Percentiles rank a stretch among this genome's conserved stretches.
phyloP scores from a whole-genome alignment of 345 rosid species.

The Heritiera fomes region DNA sequence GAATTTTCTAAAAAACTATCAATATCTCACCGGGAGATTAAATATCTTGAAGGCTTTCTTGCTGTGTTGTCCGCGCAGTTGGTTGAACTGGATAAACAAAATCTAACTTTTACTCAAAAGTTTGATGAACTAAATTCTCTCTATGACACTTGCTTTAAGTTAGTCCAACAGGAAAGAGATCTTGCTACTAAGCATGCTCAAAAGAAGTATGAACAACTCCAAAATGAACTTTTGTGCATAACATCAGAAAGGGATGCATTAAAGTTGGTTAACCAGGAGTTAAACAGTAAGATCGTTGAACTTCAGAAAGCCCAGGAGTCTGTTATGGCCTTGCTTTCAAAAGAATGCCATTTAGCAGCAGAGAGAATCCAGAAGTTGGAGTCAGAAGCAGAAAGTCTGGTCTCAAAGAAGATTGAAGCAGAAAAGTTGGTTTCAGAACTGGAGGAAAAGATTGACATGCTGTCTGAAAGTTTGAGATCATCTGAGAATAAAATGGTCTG shows the following conservation, averaged over 20 bases:
- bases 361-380: conserved; percentile 60
- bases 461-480: conserved; percentile 53
- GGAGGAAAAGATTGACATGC: conserved; percentile 48
- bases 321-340: conserved; percentile 50
- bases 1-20: conserved; percentile 47
- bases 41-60: conserved; percentile 54
- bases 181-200: conserved; percentile 49
- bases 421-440: conserved; percentile 53
- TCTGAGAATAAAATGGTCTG: conserved; percentile 66
- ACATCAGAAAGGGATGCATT: conserved; percentile 57
- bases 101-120: conserved; percentile 42
- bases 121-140: conserved; percentile 58
- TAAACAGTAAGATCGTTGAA: conserved; percentile 49
- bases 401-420: conserved; percentile 55
- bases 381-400: conserved; percentile 61
- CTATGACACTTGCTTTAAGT: conserved; percentile 50
- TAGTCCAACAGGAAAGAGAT: conserved; percentile 52
- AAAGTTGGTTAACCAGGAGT: conserved; percentile 41
- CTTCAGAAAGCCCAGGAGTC: conserved; percentile 62
- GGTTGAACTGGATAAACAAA: conserved; percentile 60
- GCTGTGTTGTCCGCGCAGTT: conserved; percentile 48
- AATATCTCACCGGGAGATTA: conserved; percentile 48
- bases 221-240: conserved; percentile 45
- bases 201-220: conserved; percentile 53
- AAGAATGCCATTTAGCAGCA: conserved; percentile 51